These are phyloP conservation scores for Gloeophyllum trabeum DNA, from an alignment of 768 basidiomycete genomes.

Conservation along the genomic window DNA sequence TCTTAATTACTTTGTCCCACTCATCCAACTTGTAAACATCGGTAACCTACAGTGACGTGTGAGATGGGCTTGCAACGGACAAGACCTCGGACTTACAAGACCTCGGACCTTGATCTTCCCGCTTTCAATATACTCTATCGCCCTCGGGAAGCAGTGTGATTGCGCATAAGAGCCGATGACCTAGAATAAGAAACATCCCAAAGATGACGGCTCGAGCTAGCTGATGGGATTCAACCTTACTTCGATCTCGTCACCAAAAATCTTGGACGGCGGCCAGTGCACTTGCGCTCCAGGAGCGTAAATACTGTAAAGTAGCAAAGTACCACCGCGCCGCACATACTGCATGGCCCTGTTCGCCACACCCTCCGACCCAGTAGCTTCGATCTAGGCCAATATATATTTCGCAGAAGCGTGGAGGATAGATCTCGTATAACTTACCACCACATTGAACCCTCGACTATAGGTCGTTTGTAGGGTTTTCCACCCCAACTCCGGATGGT, in stretches of 20 bases:
- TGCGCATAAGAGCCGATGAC: constrained; percentile 90
- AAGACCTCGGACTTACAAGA: constrained; percentile 53
- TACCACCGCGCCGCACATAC: constrained; percentile 54
- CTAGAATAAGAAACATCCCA: constrained; percentile 19
- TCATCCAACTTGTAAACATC: constrained; percentile 46
- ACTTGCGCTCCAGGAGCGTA: constrained; percentile 80
- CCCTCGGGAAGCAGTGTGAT: constrained; percentile 82
- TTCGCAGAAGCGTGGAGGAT: too few species aligned
- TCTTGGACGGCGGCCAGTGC: constrained; percentile 81
- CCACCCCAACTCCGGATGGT: constrained; percentile 24
- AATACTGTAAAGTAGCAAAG: constrained; percentile 83
- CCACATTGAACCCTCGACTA: constrained; percentile 32
- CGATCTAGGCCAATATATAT: too few species aligned
- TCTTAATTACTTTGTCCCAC: constrained; percentile 55
- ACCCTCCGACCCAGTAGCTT: constrained; percentile 30
- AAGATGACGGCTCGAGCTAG: background rate
- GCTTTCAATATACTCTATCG: constrained; percentile 78
- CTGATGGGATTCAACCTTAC: constrained; percentile 16
- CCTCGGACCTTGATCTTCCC: constrained; percentile 76
- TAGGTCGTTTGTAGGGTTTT: constrained; percentile 25
- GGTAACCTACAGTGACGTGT: too few species aligned
- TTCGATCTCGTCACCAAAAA: constrained; percentile 61
- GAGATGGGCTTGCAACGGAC: too few species aligned
- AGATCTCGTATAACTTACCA: too few species aligned
- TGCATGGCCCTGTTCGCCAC: constrained; percentile 29